Evolutionary conservation across 768 basidiomycete genomes (phyloP).

Genomic region (Tricholomella constricta): DNA sequence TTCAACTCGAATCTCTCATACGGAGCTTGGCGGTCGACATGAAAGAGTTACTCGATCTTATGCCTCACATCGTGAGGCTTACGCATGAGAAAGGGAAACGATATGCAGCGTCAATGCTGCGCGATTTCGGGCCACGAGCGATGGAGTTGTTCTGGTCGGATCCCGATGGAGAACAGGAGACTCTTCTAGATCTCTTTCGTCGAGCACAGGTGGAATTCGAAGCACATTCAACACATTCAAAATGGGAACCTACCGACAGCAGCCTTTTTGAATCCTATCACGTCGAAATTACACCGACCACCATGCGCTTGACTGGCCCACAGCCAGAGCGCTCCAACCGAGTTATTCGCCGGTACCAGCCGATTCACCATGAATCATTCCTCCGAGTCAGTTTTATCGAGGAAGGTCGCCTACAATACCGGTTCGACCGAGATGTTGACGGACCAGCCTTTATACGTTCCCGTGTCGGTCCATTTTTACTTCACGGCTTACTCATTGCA

Average conservation of each 20-base stretch:
- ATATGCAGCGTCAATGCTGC: slow-evolving; percentile 44
- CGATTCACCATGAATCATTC: slow-evolving; percentile 51
- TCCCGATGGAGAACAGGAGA: slow-evolving; percentile 12
- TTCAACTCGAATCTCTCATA: slow-evolving; percentile 55
- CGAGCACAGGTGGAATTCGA: slow-evolving; percentile 27
- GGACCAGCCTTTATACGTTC: slow-evolving; percentile 47
- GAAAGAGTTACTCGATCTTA: slow-evolving; percentile 48
- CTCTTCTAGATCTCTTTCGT: slow-evolving; percentile 34
- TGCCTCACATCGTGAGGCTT: slow-evolving; percentile 34
- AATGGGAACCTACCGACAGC: slow-evolving; percentile 30
- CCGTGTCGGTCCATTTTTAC: slow-evolving; percentile 47
- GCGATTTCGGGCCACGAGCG: slow-evolving; percentile 33
- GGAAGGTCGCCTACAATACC: slow-evolving; percentile 53
- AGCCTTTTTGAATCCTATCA: slow-evolving; percentile 46
- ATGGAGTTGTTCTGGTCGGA: slow-evolving; percentile 27
- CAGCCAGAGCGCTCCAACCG: slow-evolving; percentile 62
- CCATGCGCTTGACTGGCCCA: slow-evolving; percentile 53
- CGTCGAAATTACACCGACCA: slow-evolving; percentile 56
- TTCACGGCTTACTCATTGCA: slow-evolving; percentile 54
- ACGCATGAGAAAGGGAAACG: slow-evolving; percentile 28
- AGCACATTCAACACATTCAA: slow-evolving; percentile 16
- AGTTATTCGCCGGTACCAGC: slow-evolving; percentile 54
- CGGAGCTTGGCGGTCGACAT: slow-evolving; percentile 47
- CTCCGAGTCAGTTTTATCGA: slow-evolving; percentile 66
- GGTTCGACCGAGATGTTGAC: slow-evolving; percentile 59